These are phyloP conservation scores for Bryopsis sp. DNA, from an alignment of 139 green algal genomes.

Conservation along the genomic window DNA sequence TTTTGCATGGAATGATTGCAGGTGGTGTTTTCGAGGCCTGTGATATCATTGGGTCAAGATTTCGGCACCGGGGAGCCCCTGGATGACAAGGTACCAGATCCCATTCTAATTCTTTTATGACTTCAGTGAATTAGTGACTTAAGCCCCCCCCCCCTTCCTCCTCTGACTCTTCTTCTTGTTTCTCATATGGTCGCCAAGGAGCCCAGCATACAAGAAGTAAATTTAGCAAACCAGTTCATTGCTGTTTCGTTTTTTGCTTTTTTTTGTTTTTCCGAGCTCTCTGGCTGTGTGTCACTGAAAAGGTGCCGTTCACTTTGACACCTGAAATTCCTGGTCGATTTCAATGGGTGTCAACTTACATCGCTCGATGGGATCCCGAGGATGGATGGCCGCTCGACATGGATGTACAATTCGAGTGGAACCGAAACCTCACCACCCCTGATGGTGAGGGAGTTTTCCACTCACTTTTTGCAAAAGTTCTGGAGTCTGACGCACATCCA, in stretches of 20 bases:
- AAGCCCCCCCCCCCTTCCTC: constrained; percentile 40
- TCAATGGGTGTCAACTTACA: constrained; percentile 52
- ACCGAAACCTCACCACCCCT: constrained; percentile 27
- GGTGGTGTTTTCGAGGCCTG: constrained; percentile 39
- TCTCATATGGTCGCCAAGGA: constrained; percentile 41
- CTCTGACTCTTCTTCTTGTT: constrained; percentile 34
- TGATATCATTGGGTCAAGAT: constrained; percentile 44
- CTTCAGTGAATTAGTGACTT: too few species aligned
- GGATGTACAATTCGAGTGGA: constrained; percentile 32
- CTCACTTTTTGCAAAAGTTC: too few species aligned
- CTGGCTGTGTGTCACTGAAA: too few species aligned
- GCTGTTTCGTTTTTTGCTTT: too few species aligned
- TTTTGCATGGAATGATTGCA: too few species aligned
- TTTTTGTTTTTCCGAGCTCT: constrained; percentile 36
- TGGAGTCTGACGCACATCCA: too few species aligned
- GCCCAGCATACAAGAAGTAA: too few species aligned
- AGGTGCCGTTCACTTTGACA: constrained; percentile 38
- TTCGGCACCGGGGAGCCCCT: constrained; percentile 25
- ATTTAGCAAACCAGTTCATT: too few species aligned
- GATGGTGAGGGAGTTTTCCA: constrained; percentile 44
- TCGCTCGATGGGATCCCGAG: constrained; percentile 40
- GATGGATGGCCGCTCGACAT: constrained; percentile 45
- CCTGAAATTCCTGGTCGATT: constrained; percentile 29
- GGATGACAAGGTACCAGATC: too few species aligned
- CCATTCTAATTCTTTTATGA: too few species aligned